These are phyloP conservation scores for Tilletia horrida DNA, from an alignment of 1,284 basidiomycete species.

Conservation along the genomic window DNA sequence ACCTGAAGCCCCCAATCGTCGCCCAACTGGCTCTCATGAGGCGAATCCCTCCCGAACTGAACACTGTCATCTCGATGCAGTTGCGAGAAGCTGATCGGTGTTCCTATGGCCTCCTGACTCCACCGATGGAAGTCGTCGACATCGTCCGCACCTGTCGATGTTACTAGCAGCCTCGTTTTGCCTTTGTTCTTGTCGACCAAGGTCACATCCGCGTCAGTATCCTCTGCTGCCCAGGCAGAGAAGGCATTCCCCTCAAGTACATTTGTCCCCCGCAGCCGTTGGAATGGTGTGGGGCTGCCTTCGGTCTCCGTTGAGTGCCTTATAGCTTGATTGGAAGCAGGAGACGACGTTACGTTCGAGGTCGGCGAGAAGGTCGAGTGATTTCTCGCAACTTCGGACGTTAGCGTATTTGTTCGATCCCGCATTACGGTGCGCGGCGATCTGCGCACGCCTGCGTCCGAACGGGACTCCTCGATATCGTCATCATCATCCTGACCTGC, in stretches of 20 bases:
- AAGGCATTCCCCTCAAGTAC: background rate
- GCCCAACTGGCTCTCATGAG: conserved; percentile 15
- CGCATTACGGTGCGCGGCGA: background rate
- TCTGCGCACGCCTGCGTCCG: background rate
- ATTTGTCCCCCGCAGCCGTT: background rate
- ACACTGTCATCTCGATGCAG: background rate
- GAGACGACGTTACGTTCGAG: conserved; percentile 4
- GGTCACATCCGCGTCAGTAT: background rate
- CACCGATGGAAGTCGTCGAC: too few species aligned
- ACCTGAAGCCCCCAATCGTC: conserved; percentile 10
- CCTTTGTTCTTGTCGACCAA: background rate
- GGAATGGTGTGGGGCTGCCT: too few species aligned
- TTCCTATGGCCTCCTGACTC: too few species aligned
- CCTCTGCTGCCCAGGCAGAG: background rate
- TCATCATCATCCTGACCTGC: background rate
- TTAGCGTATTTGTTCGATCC: background rate
- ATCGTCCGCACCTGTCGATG: too few species aligned
- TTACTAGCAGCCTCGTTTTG: background rate
- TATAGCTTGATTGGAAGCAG: background rate
- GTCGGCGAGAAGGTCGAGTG: background rate
- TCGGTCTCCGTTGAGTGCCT: too few species aligned
- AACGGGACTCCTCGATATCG: background rate
- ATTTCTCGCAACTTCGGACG: background rate
- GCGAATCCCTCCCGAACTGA: background rate
- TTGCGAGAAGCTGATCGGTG: background rate